Base-by-base conservation (phyloP, 345 rosid genomes). In the Eucalyptus pauciflora region DNA sequence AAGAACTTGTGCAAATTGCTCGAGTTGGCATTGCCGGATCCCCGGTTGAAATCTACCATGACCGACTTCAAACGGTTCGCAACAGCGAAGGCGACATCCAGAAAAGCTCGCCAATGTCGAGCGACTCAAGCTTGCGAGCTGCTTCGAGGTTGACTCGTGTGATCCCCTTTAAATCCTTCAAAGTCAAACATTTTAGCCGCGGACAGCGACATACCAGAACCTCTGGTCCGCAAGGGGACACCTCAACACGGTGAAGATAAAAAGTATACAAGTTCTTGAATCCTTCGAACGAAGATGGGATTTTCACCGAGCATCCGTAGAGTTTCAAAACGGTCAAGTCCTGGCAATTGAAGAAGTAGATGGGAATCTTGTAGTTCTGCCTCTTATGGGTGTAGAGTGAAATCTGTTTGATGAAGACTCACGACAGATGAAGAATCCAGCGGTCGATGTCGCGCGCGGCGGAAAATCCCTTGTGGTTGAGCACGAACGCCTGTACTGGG, bases 211-310 rank as follows among this genome's bases (percentile, higher is more conserved):
- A 91, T 64, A 95, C 93, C 46, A 95, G 88, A 89, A 10, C 64
- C 29, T 58, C n/a, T 24, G 27, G 64, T 58, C 29, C 64, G 27
- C 5, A 18, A 24, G 64, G 1, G 1, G 64, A 2, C 64, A 58
- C 0, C 64, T 58, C 64, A 58, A 58, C 64, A 1, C 92, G 93
- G 86, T 94, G 95, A 46, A 95, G 95, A 89, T 94, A 95, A 24
- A 90, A 95, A 90, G 94, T 94, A 92, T 90, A 93, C 93, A 95
- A 93, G 52, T 87, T 92, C 89, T 90, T 91, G 89, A 94, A 95
- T 91, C 97, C 96, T 90, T 91, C 90, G 90, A 92, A 94, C 8
- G 90, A 46, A 45, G 88, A 52, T 45, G 95, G 94, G 56, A 95
- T 94, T 79, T 91, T 92, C 52, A 95, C 91, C 93, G 92, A 90